phyloP scores from a whole-genome alignment of 2,329 filamentous ascomycete genomes.

The Aspergillus quadricinctus region DNA sequence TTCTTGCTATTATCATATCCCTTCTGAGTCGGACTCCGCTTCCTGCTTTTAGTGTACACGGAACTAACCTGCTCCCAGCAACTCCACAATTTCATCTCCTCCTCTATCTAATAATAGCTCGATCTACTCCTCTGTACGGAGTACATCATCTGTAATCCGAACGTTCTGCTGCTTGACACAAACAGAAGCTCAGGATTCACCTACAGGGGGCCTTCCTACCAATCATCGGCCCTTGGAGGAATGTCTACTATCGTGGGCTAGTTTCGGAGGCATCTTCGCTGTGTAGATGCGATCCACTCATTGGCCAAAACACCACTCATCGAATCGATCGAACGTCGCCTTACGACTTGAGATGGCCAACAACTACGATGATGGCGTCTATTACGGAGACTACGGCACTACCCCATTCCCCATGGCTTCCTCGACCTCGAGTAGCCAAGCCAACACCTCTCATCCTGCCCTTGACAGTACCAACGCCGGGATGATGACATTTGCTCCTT shows the following conservation, averaged over 20 bases:
- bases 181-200: background rate
- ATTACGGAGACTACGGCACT: slow-evolving; percentile 4
- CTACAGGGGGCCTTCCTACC: background rate
- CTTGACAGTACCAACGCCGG: slow-evolving; percentile 7
- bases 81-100: background rate
- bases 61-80: background rate
- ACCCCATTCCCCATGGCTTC: background rate
- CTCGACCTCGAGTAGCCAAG: slow-evolving; percentile 6
- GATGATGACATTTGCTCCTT: slow-evolving; percentile 9
- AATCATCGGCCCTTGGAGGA: background rate
- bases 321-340: slow-evolving; percentile 14
- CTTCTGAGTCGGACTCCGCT: background rate
- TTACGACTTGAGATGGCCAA: slow-evolving; percentile 7
- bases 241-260: background rate
- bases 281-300: slow-evolving; percentile 11
- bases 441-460: background rate
- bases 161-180: background rate
- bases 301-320: slow-evolving; percentile 9
- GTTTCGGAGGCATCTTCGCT: background rate
- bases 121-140: background rate
- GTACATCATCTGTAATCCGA: no score
- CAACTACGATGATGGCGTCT: background rate
- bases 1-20: no score
- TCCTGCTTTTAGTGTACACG: background rate
- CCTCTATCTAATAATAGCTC: background rate